phyloP scores from a whole-genome alignment of 108 stramenopile genomes.

The Skeletonema tropicum region DNA sequence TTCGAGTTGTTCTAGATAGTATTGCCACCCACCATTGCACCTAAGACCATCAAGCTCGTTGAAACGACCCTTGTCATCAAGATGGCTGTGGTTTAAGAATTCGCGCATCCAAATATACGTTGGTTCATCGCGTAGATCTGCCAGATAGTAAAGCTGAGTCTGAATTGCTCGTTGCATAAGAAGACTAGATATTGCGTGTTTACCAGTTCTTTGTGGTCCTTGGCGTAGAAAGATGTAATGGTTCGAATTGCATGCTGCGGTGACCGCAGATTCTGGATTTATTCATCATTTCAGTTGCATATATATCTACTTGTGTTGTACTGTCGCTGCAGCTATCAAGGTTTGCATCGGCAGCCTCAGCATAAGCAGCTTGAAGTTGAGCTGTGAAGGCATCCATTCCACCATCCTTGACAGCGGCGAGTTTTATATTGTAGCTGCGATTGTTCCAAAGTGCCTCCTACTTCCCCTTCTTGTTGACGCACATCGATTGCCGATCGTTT shows the following conservation, averaged over 20 bases:
- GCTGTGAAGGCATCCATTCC: slow-evolving; percentile 2
- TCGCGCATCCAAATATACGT: slow-evolving; percentile 1
- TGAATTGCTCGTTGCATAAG: slow-evolving; percentile 13
- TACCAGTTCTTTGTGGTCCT: slow-evolving; percentile 2
- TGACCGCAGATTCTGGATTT: background rate
- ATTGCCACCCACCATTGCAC: background rate
- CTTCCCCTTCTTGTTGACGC: background rate
- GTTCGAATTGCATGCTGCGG: background rate
- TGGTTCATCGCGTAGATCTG: slow-evolving; percentile 11
- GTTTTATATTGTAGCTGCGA: background rate
- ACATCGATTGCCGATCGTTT: background rate
- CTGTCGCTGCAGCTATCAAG: background rate
- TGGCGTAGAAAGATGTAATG: background rate
- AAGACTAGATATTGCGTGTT: slow-evolving; percentile 12
- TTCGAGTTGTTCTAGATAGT: slow-evolving; percentile 6
- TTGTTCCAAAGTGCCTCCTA: background rate
- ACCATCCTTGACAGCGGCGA: background rate
- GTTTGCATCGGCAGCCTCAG: background rate
- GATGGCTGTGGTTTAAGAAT: slow-evolving; percentile 5
- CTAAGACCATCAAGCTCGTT: slow-evolving; percentile 8
- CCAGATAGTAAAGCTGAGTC: slow-evolving; percentile 11
- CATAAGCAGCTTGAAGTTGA: slow-evolving; percentile 4
- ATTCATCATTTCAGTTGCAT: background rate
- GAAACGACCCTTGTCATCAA: slow-evolving; percentile 12
- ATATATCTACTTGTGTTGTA: background rate